These are phyloP conservation scores for Corchorus capsularis DNA, from an alignment of 345 rosid species.

Conservation along the genomic window DNA sequence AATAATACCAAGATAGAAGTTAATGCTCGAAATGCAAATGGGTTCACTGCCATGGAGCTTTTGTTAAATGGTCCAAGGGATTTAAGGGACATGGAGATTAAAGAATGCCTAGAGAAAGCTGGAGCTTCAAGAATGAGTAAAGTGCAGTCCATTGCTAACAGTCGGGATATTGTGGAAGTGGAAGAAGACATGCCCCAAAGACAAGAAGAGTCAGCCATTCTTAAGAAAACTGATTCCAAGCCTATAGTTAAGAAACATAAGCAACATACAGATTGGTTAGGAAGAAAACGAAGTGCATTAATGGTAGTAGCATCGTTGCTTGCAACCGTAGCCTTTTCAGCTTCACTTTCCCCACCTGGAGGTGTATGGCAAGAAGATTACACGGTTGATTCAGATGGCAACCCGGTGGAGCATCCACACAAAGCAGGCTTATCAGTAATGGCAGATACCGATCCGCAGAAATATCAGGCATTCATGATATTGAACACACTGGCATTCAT, in stretches of 20 bases:
- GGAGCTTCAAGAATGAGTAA: not conserved
- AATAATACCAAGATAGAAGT: conserved; percentile 20
- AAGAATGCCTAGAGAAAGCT: conserved; percentile 8
- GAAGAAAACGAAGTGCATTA: conserved; percentile 29
- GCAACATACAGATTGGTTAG: conserved; percentile 13
- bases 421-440: conserved; percentile 30
- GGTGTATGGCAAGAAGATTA: conserved; percentile 34
- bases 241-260: not conserved
- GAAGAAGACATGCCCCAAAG: not conserved
- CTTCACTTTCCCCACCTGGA: conserved; percentile 27
- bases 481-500: conserved; percentile 29
- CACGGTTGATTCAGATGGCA: not conserved
- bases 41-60: conserved; percentile 25
- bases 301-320: conserved; percentile 39
- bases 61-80: conserved; percentile 17
- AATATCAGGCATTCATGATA: conserved; percentile 27
- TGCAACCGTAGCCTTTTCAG: conserved; percentile 37
- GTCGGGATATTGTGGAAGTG: not conserved
- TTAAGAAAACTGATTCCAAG: not conserved
- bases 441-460: conserved; percentile 18
- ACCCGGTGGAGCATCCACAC: conserved; percentile 17
- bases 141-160: not conserved
- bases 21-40: conserved; percentile 22
- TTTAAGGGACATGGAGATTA: conserved; percentile 26
- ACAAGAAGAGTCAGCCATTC: not conserved